A percentile compares a stretch with the other conserved stretches of the same genome.
Conservation (phyloP, 208 protist genomes). For the Endotrypanum monterogeii region DNA sequence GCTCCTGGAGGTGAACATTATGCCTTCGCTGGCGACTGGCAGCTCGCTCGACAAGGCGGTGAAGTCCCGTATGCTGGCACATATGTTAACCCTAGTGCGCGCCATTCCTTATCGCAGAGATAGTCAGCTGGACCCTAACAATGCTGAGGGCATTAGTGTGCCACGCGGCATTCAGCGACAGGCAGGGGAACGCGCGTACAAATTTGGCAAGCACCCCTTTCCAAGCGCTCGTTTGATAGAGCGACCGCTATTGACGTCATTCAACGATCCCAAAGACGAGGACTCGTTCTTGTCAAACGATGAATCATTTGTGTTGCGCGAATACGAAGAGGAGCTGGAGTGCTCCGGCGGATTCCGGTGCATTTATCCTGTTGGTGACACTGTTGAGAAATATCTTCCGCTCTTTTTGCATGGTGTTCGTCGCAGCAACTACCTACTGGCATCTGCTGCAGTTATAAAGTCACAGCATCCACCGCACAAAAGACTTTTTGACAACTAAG, state of each 20-base stretch:
- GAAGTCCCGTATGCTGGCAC: constrained; percentile 86
- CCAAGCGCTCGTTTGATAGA: constrained; percentile 40
- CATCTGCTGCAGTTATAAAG: constrained; percentile 60
- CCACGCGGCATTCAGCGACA: constrained; percentile 35
- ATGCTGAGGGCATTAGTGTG: constrained; percentile 17
- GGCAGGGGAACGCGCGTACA: constrained; percentile 53
- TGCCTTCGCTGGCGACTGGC: constrained; percentile 89
- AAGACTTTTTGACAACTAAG: constrained; percentile 10
- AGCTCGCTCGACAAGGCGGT: constrained; percentile 87
- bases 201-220: constrained; percentile 72
- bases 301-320: constrained; percentile 72
- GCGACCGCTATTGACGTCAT: constrained; percentile 45
- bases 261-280: constrained; percentile 62
- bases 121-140: constrained; percentile 24
- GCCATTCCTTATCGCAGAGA: constrained; percentile 74
- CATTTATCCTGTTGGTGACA: constrained; percentile 72
- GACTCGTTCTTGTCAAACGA: constrained; percentile 68
- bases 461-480: constrained; percentile 20
- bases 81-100: constrained; percentile 85
- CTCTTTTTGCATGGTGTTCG: constrained; percentile 81
- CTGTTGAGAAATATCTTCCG: constrained; percentile 67
- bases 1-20: constrained; percentile 93
- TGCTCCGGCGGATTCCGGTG: constrained; percentile 80
- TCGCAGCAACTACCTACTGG: constrained; percentile 85
- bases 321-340: constrained; percentile 83